Percentiles rank a stretch among this genome's conserved stretches.
phyloP scores from a whole-genome alignment of 495 filamentous ascomycete species.

The Xylaria sp. region DNA sequence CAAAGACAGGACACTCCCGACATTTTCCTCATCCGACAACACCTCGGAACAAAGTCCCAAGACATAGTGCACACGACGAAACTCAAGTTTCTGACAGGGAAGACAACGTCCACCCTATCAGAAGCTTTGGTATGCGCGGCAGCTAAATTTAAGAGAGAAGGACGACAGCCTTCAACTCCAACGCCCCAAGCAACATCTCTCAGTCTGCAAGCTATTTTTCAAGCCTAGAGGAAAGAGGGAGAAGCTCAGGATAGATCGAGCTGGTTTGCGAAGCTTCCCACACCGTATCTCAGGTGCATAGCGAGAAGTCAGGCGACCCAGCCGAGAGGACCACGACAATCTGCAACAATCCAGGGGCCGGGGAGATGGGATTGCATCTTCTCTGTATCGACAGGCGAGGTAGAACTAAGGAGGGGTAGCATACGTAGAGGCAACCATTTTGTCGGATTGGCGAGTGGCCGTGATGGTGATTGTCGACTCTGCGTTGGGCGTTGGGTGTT shows the following conservation, averaged over 20 bases:
- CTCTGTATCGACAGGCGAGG: conserved; percentile 46
- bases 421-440: conserved; percentile 72
- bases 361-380: conserved; percentile 55
- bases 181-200: conserved; percentile 71
- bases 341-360: conserved; percentile 58
- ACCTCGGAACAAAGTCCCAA: conserved; percentile 69
- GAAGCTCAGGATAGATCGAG: conserved; percentile 77
- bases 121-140: conserved; percentile 60
- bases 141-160: conserved; percentile 86
- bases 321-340: conserved; percentile 81
- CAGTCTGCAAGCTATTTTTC: conserved; percentile 51
- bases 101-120: background rate
- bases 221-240: conserved; percentile 60
- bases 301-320: conserved; percentile 61
- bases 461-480: conserved; percentile 42
- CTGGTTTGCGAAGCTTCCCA: conserved; percentile 64
- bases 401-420: conserved; percentile 54
- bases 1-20: conserved; percentile 17
- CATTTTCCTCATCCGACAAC: conserved; percentile 76
- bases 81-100: background rate
- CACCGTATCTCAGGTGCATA: conserved; percentile 38
- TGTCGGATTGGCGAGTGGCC: conserved; percentile 50
- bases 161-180: conserved; percentile 72
- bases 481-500: conserved; percentile 33
- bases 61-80: conserved; percentile 46